A percentile compares a stretch with the other conserved stretches of the same genome.
Conservation (phyloP, 2,329 filamentous ascomycete species). For the Colletotrichum sp. region DNA sequence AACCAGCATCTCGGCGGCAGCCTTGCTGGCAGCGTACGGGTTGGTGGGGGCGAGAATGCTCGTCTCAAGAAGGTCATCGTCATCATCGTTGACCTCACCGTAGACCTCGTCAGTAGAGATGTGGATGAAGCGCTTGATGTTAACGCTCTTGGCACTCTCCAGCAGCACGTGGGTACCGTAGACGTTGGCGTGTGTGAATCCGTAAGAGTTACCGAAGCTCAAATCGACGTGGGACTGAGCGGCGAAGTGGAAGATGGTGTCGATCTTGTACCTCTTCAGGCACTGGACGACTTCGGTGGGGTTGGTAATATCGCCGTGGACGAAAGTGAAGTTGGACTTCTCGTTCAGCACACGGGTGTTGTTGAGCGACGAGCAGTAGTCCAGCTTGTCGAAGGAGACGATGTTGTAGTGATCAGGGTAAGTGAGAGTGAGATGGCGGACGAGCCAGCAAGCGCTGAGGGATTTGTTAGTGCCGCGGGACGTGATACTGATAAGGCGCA, state of each 20-base stretch:
- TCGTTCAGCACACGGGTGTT: slow-evolving; percentile 75
- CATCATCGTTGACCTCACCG: slow-evolving; percentile 76
- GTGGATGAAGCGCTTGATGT: slow-evolving; percentile 77
- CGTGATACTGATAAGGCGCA: neutral
- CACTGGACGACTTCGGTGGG: slow-evolving; percentile 73
- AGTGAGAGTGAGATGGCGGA: slow-evolving; percentile 76
- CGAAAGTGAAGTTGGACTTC: slow-evolving; percentile 77
- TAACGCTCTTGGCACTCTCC: slow-evolving; percentile 76
- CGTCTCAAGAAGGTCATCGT: slow-evolving; percentile 74
- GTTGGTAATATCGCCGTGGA: slow-evolving; percentile 79
- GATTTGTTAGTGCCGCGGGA: slow-evolving; percentile 2
- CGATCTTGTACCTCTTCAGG: slow-evolving; percentile 73
- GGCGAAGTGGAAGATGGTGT: slow-evolving; percentile 84
- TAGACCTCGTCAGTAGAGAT: slow-evolving; percentile 88
- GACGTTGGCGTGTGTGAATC: slow-evolving; percentile 82
- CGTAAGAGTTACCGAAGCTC: slow-evolving; percentile 82
- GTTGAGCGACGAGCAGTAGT: slow-evolving; percentile 82
- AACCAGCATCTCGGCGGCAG: slow-evolving; percentile 85
- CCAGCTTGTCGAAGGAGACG: slow-evolving; percentile 83
- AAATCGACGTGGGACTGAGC: slow-evolving; percentile 86
- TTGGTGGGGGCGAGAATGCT: slow-evolving; percentile 82
- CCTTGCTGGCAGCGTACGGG: slow-evolving; percentile 82
- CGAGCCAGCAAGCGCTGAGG: slow-evolving; percentile 78
- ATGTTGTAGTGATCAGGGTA: slow-evolving; percentile 79
- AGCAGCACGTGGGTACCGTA: slow-evolving; percentile 84